A percentile compares a stretch with the other conserved stretches of the same genome.
Evolutionary conservation across 768 basidiomycete species (phyloP).

Genomic region (Amanita jacksonii): DNA sequence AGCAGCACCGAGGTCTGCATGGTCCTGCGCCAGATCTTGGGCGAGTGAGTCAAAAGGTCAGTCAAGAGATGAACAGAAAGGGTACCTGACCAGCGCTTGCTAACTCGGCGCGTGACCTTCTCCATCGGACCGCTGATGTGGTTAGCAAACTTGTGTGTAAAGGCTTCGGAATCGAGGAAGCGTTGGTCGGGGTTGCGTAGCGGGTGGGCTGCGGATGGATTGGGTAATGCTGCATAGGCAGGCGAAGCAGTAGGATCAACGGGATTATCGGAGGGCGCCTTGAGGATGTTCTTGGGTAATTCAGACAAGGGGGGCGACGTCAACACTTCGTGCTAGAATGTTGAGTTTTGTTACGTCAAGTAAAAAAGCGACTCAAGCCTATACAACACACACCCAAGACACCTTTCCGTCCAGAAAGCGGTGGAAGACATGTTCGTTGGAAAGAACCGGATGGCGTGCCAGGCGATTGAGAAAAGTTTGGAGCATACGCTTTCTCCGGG

Average conservation of each 20-base stretch:
- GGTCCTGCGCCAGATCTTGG: conserved; percentile 74
- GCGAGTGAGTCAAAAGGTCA: not conserved
- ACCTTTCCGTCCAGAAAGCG: conserved; percentile 93
- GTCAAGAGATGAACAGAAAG: conserved; percentile 15
- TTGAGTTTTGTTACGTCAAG: too few relatives aligned
- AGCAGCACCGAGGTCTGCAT: conserved; percentile 84
- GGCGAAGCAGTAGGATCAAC: conserved; percentile 65
- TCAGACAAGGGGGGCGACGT: conserved; percentile 87
- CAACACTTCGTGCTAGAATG: conserved; percentile 75
- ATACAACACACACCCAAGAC: conserved; percentile 68
- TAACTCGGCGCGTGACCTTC: conserved; percentile 83
- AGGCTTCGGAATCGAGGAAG: conserved; percentile 91
- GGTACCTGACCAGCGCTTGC: conserved; percentile 91
- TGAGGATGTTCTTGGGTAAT: conserved; percentile 91
- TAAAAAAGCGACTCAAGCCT: conserved; percentile 3
- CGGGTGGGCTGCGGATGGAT: conserved; percentile 81
- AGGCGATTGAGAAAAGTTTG: conserved; percentile 92
- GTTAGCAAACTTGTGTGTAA: conserved; percentile 90
- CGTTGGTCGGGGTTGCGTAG: conserved; percentile 91
- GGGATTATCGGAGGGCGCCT: conserved; percentile 92
- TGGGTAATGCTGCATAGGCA: conserved; percentile 80
- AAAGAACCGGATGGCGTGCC: conserved; percentile 86
- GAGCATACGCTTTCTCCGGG: conserved; percentile 86
- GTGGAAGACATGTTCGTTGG: conserved; percentile 94
- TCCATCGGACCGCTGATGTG: conserved; percentile 93